Conservation (phyloP, 306 rosid species). For the Macrotyloma uniflorum region DNA sequence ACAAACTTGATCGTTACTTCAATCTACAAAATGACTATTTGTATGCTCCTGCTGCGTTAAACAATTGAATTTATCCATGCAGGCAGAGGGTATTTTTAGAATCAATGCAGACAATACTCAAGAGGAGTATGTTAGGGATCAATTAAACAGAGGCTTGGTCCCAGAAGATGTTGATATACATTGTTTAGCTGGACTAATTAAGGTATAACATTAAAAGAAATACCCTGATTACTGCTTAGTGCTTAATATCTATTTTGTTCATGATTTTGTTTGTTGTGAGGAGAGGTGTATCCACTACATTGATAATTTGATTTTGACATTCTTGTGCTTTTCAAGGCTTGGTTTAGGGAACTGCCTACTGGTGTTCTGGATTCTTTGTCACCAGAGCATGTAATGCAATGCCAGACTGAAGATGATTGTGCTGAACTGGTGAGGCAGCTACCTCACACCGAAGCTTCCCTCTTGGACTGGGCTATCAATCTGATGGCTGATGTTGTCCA, state of each 20-base stretch:
- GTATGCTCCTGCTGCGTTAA: constrained; percentile 28
- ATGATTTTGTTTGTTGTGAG: background rate
- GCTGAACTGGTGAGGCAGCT: constrained; percentile 63
- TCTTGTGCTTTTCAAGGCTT: constrained; percentile 63
- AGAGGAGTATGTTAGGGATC: constrained; percentile 82
- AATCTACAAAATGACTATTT: background rate
- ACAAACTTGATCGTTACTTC: background rate
- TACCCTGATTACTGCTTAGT: too few relatives aligned
- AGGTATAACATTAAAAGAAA: constrained; percentile 61
- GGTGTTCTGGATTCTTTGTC: constrained; percentile 77
- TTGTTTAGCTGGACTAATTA: constrained; percentile 84
- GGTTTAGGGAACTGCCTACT: constrained; percentile 90
- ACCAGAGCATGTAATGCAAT: constrained; percentile 75
- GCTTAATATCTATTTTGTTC: too few relatives aligned
- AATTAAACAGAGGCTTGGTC: constrained; percentile 74
- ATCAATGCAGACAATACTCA: constrained; percentile 79
- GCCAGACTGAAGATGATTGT: constrained; percentile 80
- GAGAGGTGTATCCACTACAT: background rate
- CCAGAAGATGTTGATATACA: constrained; percentile 85
- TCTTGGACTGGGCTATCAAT: constrained; percentile 91
- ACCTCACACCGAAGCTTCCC: constrained; percentile 72
- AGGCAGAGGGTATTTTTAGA: constrained; percentile 96
- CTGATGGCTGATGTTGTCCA: constrained; percentile 93
- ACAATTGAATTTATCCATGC: constrained; percentile 36
- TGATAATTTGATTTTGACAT: constrained; percentile 35